Conservation (phyloP, 2,329 filamentous ascomycete species). For the Exophiala mesophila region DNA sequence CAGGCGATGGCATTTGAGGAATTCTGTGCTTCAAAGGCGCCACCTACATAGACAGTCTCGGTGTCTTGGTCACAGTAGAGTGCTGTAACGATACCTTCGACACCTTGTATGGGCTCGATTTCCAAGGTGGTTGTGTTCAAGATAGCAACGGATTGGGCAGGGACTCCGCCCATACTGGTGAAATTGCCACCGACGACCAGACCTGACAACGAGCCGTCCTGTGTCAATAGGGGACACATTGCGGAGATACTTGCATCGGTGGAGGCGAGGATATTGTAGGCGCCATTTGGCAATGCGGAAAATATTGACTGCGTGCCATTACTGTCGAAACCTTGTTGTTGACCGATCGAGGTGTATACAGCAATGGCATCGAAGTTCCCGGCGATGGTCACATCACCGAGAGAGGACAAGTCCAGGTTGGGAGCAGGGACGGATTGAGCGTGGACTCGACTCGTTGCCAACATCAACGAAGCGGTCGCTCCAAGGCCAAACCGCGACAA, state of each 20-base stretch:
- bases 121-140: constrained; percentile 68
- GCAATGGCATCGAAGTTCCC: constrained; percentile 92
- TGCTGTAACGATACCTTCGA: constrained; percentile 76
- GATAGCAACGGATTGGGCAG: constrained; percentile 73
- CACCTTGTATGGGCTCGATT: constrained; percentile 70
- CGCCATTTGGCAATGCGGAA: constrained; percentile 76
- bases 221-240: constrained; percentile 74
- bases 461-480: constrained; percentile 16
- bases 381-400: constrained; percentile 79
- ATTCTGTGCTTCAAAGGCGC: constrained; percentile 72
- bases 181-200: constrained; percentile 93
- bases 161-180: constrained; percentile 73
- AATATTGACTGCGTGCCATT: constrained; percentile 81
- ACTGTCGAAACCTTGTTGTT: constrained; percentile 62
- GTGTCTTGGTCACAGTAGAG: constrained; percentile 74
- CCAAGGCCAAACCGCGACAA: constrained; percentile 18
- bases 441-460: constrained; percentile 14
- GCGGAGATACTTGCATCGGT: constrained; percentile 80
- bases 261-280: constrained; percentile 66
- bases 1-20: constrained; percentile 89
- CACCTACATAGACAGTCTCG: constrained; percentile 84
- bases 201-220: constrained; percentile 63
- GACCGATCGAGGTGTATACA: constrained; percentile 77
- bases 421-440: constrained; percentile 53
- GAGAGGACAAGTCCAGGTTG: constrained; percentile 69